These are phyloP conservation scores for Serendipita sp. DNA, from an alignment of 768 basidiomycete species.

Conservation along the genomic window DNA sequence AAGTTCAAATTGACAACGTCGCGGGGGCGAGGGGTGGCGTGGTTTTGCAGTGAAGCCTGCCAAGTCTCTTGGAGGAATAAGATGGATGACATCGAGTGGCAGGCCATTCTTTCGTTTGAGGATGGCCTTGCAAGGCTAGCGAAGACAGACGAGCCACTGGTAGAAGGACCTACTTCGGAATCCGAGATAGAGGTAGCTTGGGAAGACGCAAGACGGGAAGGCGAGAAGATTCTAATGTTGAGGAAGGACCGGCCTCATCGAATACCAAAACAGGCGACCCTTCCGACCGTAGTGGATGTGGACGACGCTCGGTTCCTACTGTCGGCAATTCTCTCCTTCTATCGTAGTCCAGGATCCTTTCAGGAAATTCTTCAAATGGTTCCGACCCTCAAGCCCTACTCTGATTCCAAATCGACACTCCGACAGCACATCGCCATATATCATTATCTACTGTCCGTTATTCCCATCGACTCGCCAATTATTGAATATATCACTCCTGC, in stretches of 20 bases:
- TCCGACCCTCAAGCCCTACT: neutral
- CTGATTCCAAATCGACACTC: neutral
- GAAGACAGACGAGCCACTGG: neutral
- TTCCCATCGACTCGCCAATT: neutral
- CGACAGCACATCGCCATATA: neutral
- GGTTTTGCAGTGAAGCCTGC: neutral
- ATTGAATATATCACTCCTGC: neutral
- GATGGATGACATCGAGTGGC: neutral
- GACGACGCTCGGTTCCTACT: conserved; percentile 2
- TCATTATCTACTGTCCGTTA: neutral
- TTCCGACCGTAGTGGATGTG: neutral
- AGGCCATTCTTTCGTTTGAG: neutral
- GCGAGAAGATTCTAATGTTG: neutral
- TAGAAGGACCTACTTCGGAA: neutral
- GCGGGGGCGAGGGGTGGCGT: neutral
- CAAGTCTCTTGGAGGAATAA: neutral
- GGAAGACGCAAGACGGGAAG: neutral
- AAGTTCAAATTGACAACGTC: neutral
- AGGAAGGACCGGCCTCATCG: neutral
- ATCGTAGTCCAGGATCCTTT: too few species aligned
- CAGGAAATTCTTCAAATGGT: neutral
- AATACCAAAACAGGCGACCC: neutral
- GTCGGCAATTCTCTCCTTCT: neutral
- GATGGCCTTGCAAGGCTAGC: neutral
- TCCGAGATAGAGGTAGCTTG: neutral